These are phyloP conservation scores for Boletus pseudopeckii DNA, from an alignment of 768 basidiomycete genomes.

Conservation along the genomic window DNA sequence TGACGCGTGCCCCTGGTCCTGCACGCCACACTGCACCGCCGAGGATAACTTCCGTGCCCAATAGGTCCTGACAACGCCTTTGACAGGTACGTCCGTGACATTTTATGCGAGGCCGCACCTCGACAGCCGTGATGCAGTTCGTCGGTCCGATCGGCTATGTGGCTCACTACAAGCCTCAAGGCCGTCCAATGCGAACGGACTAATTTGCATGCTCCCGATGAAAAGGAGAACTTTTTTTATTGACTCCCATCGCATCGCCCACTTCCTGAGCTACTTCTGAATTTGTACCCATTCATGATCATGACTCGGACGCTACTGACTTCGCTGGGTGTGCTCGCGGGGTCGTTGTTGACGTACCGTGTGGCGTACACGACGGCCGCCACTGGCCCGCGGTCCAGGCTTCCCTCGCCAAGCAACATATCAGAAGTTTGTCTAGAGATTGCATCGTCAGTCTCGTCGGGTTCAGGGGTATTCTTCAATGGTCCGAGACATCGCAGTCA, in stretches of 20 bases:
- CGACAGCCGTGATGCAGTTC: neutral
- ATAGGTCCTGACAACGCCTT: neutral
- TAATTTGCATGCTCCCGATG: neutral
- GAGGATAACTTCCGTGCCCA: conserved; percentile 10
- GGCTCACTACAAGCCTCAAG: conserved; percentile 7
- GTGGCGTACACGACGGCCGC: neutral
- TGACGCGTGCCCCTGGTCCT: conserved; percentile 18
- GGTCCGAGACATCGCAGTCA: conserved; percentile 7
- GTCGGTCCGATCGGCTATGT: neutral
- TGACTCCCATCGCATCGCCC: conserved; percentile 1
- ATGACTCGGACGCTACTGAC: conserved; percentile 6
- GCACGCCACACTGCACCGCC: conserved; percentile 13
- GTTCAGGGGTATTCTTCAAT: conserved; percentile 24
- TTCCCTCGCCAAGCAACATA: conserved; percentile 1
- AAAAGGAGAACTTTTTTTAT: conserved; percentile 5
- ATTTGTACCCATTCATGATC: neutral
- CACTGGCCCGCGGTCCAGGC: neutral
- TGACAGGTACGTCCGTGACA: neutral
- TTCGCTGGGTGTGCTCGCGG: conserved; percentile 7
- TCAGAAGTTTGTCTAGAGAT: conserved; percentile 19
- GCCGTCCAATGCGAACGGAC: conserved; percentile 4
- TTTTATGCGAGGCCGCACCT: neutral
- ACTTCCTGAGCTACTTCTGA: conserved; percentile 5
- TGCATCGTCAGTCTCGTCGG: conserved; percentile 18
- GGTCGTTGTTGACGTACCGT: conserved; percentile 5